Percentiles rank a stretch among this genome's conserved stretches.
phyloP scores from a whole-genome alignment of 2,329 filamentous ascomycete genomes.

The Aspergillus sp. region DNA sequence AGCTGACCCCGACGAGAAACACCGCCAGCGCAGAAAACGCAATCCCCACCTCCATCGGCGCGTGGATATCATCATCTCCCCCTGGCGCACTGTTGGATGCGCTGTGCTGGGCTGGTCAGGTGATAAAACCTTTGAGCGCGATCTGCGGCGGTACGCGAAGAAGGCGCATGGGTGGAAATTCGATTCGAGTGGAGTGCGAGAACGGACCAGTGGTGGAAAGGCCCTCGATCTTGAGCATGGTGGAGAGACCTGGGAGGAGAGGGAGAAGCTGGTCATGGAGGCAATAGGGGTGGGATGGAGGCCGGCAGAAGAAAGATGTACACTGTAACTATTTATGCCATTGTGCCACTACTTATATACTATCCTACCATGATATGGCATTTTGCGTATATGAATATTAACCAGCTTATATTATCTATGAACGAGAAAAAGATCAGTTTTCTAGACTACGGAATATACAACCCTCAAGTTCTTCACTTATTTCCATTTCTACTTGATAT shows the following conservation, averaged over 20 bases:
- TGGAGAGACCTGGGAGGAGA: constrained; percentile 57
- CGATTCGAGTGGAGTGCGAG: constrained; percentile 80
- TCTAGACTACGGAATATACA: too few relatives aligned
- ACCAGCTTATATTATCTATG: too few relatives aligned
- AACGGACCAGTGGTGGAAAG: constrained; percentile 59
- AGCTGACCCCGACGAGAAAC: constrained; percentile 8
- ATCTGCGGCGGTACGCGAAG: constrained; percentile 76
- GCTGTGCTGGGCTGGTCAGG: constrained; percentile 85
- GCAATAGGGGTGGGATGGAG: constrained; percentile 67
- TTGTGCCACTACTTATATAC: background rate
- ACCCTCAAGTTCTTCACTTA: too few relatives aligned
- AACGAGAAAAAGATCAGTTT: too few relatives aligned
- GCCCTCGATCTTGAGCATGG: constrained; percentile 63
- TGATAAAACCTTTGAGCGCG: constrained; percentile 83
- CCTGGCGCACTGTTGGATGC: constrained; percentile 85
- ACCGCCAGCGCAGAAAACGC: constrained; percentile 18
- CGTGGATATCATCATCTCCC: constrained; percentile 86
- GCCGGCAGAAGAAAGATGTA: constrained; percentile 63
- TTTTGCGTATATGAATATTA: too few relatives aligned
- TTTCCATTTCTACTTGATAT: too few relatives aligned
- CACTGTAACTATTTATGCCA: constrained; percentile 39
- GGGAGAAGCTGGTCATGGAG: constrained; percentile 76
- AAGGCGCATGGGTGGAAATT: constrained; percentile 72
- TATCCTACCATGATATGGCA: too few relatives aligned
- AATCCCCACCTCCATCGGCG: constrained; percentile 74